Conservation (phyloP, 2,329 filamentous ascomycete species). For the Fusarium citri region DNA sequence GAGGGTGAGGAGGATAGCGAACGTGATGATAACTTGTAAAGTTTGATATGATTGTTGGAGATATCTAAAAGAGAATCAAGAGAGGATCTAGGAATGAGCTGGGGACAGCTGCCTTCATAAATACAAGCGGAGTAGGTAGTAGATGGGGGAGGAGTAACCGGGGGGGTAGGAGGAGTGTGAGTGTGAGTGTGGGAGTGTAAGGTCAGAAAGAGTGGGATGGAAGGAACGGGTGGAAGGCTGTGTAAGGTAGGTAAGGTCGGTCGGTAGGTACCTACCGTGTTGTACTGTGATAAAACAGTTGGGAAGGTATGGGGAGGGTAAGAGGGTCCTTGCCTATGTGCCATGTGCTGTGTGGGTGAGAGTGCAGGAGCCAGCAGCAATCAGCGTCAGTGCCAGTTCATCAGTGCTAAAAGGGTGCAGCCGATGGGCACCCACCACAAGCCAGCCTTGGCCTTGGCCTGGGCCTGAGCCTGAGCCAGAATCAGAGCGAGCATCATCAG, state of each 20-base stretch:
- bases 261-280: constrained; percentile 22
- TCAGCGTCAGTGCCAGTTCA: constrained; percentile 25
- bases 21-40: constrained; percentile 53
- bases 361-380: constrained; percentile 24
- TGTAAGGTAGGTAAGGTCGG: constrained; percentile 28
- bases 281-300: constrained; percentile 19
- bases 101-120: constrained; percentile 48
- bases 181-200: constrained; percentile 30
- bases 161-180: constrained; percentile 27
- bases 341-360: constrained; percentile 25
- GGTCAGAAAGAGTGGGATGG: constrained; percentile 30
- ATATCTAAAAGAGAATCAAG: constrained; percentile 46
- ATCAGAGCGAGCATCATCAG: constrained; percentile 20
- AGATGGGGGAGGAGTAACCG: constrained; percentile 34
- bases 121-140: constrained; percentile 46
- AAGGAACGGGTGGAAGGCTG: constrained; percentile 40
- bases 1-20: constrained; percentile 59
- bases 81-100: constrained; percentile 44
- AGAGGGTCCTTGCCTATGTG: constrained; percentile 26
- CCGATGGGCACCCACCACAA: constrained; percentile 30
- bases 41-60: constrained; percentile 41
- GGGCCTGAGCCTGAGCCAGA: neutral
- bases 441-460: constrained; percentile 3
- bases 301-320: constrained; percentile 25
- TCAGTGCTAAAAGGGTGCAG: constrained; percentile 31